Percentiles rank a stretch among this genome's conserved stretches.
Evolutionary conservation across 257 asterid genomes (phyloP).

Genomic region (Leptodermis oblonga): DNA sequence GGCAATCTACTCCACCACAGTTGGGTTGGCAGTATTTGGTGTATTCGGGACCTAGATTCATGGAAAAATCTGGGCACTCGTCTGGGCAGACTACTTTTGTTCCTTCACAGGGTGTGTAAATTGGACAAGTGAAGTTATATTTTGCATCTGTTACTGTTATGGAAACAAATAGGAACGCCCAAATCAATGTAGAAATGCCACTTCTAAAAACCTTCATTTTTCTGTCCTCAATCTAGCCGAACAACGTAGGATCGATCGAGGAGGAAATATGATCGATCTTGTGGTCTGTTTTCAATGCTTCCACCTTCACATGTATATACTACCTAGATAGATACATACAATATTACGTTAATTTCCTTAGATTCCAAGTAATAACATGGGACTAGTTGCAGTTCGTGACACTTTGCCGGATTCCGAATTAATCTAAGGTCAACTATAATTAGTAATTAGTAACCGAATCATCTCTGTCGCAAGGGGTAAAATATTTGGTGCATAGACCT

Average conservation of each 20-base stretch:
- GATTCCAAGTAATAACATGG: too few species aligned
- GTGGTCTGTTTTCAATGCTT: neutral
- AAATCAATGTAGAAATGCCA: neutral
- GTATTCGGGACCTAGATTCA: neutral
- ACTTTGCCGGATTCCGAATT: too few species aligned
- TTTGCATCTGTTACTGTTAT: neutral
- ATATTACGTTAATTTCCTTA: too few species aligned
- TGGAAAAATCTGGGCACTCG: neutral
- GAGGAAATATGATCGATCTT: neutral
- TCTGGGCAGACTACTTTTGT: neutral
- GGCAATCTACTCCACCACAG: neutral
- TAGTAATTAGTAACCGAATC: too few species aligned
- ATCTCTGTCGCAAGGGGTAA: too few species aligned
- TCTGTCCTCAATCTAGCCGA: neutral
- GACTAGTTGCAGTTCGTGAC: too few species aligned
- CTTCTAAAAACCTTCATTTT: slow-evolving; percentile 5
- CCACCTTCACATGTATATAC: neutral
- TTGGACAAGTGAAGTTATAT: neutral
- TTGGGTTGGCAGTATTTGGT: neutral
- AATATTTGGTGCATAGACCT: too few species aligned
- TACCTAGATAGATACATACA: too few species aligned
- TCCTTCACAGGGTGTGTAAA: too few species aligned
- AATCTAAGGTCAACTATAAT: too few species aligned
- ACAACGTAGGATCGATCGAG: too few species aligned
- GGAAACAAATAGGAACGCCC: neutral